Evolutionary conservation across 257 asterid genomes (phyloP), one percentile per base, ranked within the genome.

Genomic region (Salvia miltiorrhiza): DNA sequence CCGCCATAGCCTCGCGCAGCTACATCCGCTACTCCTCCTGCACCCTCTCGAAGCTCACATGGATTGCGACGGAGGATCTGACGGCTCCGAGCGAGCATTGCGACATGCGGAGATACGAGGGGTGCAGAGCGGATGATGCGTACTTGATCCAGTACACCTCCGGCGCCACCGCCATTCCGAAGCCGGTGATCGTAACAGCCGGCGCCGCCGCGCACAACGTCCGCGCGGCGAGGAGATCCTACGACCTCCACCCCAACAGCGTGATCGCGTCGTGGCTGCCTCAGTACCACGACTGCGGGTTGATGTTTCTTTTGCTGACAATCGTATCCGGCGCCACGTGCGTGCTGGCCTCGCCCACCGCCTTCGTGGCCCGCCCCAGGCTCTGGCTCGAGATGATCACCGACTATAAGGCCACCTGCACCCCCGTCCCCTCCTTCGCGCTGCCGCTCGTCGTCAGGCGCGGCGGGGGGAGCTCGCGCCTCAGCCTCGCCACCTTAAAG

Each of bases 121-220:
- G 97, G 24, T 90, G 97, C 80, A 81, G 47, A 66, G 62, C 77
- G 0, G 72, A 81, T 11, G 96, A 88, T 4, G 61, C 77, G 32
- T 90, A 85, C 86, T 74, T 90, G 21, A 79, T 90, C 33, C 97
- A 88, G 82, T 88, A 90, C 88, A 85, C 97, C 12, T 90, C 97
- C 0, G 97, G 97, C 12, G 84, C 96, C 44, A 90, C 96, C 0
- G 87, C 82, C 8, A 80, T 88, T 12, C 96, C 96, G 5, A 90
- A 88, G 59, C 97, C 97, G 0, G 96, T 90, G 8, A 74, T 82
- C 2, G 89, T 90, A 11, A 86, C 92, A 0, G 95, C 96, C 0
- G 97, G 93, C 4, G 80, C 97, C 21, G 95, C 97, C n/a, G 97
- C 97, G 12, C 95, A 90, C 63, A 90, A 90, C 11, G 97, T 86